These are phyloP conservation scores for Pinus tabuliformis DNA, from an alignment of 75 land plant species.

Conservation along the genomic window DNA sequence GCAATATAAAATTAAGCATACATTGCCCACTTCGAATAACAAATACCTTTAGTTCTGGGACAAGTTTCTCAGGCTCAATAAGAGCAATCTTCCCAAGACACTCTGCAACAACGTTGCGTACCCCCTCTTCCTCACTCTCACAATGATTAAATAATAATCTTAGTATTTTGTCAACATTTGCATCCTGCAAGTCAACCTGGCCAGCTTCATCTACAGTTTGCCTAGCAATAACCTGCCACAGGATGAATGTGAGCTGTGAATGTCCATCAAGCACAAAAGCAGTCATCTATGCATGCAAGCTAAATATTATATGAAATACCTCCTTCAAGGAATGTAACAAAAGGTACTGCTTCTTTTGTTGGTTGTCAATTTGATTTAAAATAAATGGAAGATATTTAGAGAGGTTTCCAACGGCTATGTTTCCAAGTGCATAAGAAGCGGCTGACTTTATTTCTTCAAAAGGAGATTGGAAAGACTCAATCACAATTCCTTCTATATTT, in stretches of 20 bases:
- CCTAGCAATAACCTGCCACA: slow-evolving; percentile 87
- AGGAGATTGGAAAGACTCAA: slow-evolving; percentile 97
- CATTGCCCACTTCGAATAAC: not conserved
- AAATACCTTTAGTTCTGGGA: slow-evolving; percentile 89
- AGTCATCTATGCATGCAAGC: not conserved
- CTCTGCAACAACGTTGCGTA: slow-evolving; percentile 98
- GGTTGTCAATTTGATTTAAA: slow-evolving; percentile 90
- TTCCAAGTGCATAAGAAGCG: slow-evolving; percentile 97
- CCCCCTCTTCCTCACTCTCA: slow-evolving; percentile 99
- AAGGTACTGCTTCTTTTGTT: slow-evolving; percentile 94
- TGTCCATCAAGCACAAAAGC: not conserved
- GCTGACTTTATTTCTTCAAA: slow-evolving; percentile 99
- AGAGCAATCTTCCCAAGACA: slow-evolving; percentile 98
- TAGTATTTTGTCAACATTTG: slow-evolving; percentile 82
- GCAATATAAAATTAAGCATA: not conserved
- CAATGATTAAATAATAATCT: slow-evolving; percentile 87
- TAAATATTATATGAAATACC: slow-evolving; percentile 34
- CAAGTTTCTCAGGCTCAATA: slow-evolving; percentile 89
- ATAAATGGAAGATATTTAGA: slow-evolving; percentile 93
- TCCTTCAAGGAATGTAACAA: slow-evolving; percentile 97
- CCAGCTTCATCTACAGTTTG: slow-evolving; percentile 79
- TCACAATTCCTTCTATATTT: slow-evolving; percentile 82
- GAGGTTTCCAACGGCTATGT: slow-evolving; percentile 95
- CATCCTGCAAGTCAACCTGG: slow-evolving; percentile 75
- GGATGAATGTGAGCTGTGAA: not conserved